Conservation (phyloP, 2,329 filamentous ascomycete genomes). For the Calonectria fujianensis region DNA sequence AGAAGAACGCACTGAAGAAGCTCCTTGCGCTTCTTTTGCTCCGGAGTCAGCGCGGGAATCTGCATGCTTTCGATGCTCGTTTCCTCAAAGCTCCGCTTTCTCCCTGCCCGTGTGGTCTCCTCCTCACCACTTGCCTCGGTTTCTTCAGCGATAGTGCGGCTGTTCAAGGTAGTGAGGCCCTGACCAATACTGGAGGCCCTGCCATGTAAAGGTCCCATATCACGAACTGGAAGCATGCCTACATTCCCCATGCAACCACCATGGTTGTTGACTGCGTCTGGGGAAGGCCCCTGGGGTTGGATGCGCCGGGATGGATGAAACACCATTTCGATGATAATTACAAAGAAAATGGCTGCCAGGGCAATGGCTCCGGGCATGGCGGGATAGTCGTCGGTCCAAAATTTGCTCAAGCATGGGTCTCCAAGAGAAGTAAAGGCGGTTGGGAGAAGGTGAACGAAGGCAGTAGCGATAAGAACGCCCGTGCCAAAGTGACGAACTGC, state of each 20-base stretch:
- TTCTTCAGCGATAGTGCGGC: constrained; percentile 42
- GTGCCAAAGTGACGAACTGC: constrained; percentile 83
- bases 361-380: constrained; percentile 88
- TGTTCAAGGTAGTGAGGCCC: constrained; percentile 57
- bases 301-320: constrained; percentile 67
- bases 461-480: constrained; percentile 83
- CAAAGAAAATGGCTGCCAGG: constrained; percentile 85
- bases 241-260: constrained; percentile 53
- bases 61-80: constrained; percentile 52
- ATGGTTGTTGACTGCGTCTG: constrained; percentile 25
- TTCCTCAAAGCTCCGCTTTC: constrained; percentile 49
- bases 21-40: constrained; percentile 77
- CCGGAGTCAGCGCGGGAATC: constrained; percentile 60
- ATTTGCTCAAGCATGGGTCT: constrained; percentile 80
- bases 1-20: constrained; percentile 86
- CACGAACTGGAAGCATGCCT: constrained; percentile 56
- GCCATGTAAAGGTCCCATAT: constrained; percentile 60
- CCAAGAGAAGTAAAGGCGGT: constrained; percentile 79
- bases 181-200: constrained; percentile 60
- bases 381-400: constrained; percentile 85
- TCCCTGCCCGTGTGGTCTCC: constrained; percentile 38
- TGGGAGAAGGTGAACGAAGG: constrained; percentile 85
- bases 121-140: constrained; percentile 45
- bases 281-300: constrained; percentile 40
- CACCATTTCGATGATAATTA: constrained; percentile 87